Evolutionary conservation across 2,329 filamentous ascomycete genomes (phyloP), one percentile per base, ranked within the genome.

Genomic region (Colletotrichum sojae): DNA sequence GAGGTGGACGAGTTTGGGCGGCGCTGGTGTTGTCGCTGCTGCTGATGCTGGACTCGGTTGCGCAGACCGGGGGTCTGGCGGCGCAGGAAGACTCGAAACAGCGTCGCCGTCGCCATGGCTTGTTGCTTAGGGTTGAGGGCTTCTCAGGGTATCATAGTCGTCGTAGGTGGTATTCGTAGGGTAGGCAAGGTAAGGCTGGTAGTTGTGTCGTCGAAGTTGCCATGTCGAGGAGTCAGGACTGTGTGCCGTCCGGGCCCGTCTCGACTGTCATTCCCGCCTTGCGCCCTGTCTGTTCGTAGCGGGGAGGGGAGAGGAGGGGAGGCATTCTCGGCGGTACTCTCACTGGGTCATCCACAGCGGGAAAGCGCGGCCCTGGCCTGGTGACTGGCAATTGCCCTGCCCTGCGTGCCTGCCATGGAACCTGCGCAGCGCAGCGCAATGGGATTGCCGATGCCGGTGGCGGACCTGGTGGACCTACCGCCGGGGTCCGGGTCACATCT

Each of bases 31-130:
- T 22, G 22, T 22, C 22, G 22, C 4, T 22, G 22, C 22, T 22
- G 75, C 43, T 48, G 53, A 22, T 60, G 61, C 64, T 69, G 25
- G 18, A 67, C 27, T 40, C 62, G 69, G 16, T 27, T 60, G 56
- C 74, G 72, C 49, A 78, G 63, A 15, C 63, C 53, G 12, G 74
- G 73, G 48, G 75, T 57, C 25, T 76, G 74, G 69, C 76, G 77
- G 66, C 77, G 77, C 54, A 78, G 60, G 25, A 75, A 62, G 12
- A 71, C 71, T 55, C 76, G 73, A 60, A 72, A 74, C 5, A 73
- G 59, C 13, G 65, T 70, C n/a, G 72, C 63, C 48, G 71, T 71
- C 49, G 75, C 59, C 77, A 75, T 75, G 56, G 43, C 52, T 36
- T 27, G 46, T 58, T 56, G 46, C 15, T 61, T 6, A 43, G 25